Percentiles rank a stretch among this genome's conserved stretches.
Evolutionary conservation across 2,329 filamentous ascomycete species (phyloP).

Genomic region (Exserohilum turcica): DNA sequence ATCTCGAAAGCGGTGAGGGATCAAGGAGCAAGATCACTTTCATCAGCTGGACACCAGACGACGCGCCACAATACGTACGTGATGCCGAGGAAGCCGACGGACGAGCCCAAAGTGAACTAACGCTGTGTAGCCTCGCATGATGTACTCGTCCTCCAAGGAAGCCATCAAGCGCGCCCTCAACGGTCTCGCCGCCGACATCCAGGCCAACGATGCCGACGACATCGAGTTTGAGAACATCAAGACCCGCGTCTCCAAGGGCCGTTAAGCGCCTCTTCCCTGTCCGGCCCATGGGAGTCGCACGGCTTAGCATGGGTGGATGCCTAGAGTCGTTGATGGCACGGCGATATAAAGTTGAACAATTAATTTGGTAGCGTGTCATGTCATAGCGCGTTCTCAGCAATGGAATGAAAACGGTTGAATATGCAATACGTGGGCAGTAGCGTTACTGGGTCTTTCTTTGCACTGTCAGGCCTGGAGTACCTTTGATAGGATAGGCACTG

Average conservation of each 20-base stretch:
- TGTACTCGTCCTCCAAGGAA: constrained; percentile 88
- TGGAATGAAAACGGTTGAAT: constrained; percentile 18
- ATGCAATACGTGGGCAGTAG: constrained; percentile 10
- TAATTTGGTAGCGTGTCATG: constrained; percentile 15
- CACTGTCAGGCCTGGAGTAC: constrained; percentile 19
- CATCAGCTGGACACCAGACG: constrained; percentile 55
- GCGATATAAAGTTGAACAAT: constrained; percentile 22
- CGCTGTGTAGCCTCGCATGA: constrained; percentile 75
- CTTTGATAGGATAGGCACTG: constrained; percentile 24
- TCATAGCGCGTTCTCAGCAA: constrained; percentile 9
- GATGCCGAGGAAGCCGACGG: not conserved
- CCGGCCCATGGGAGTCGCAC: constrained; percentile 23
- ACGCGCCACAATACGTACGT: constrained; percentile 76
- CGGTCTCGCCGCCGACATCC: constrained; percentile 75
- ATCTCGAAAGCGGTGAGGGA: constrained; percentile 72
- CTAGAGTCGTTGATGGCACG: constrained; percentile 22
- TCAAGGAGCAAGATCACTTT: constrained; percentile 62
- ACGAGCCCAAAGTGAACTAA: constrained; percentile 14
- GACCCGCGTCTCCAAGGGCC: constrained; percentile 57
- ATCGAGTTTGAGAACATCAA: constrained; percentile 77
- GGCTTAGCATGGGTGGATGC: constrained; percentile 23
- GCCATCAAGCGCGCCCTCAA: constrained; percentile 79
- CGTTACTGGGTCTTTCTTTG: constrained; percentile 11
- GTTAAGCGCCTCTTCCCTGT: constrained; percentile 42
- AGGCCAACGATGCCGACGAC: constrained; percentile 83